phyloP scores from a whole-genome alignment of 2,329 filamentous ascomycete species.

The Xylariaceae sp. region DNA sequence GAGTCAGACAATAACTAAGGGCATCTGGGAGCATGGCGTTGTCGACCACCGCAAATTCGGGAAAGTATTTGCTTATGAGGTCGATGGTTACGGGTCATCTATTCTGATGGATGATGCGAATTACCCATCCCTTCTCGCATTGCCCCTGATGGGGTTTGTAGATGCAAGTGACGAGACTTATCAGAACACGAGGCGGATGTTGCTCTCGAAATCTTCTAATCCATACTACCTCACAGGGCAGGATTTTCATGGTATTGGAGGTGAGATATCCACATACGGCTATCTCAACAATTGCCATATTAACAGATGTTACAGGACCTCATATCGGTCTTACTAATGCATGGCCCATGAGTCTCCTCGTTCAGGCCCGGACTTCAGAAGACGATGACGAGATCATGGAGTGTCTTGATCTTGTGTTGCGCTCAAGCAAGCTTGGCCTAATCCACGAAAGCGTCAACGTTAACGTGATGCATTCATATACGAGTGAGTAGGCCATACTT shows the following conservation, averaged over 20 bases:
- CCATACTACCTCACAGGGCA: slow-evolving; percentile 84
- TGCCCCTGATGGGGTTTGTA: slow-evolving; percentile 81
- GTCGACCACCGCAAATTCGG: slow-evolving; percentile 77
- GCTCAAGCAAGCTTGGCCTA: slow-evolving; percentile 76
- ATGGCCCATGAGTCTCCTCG: slow-evolving; percentile 94
- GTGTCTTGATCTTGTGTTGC: slow-evolving; percentile 75
- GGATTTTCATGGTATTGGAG: slow-evolving; percentile 87
- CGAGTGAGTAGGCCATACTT: slow-evolving; percentile 58
- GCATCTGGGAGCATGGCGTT: slow-evolving; percentile 84
- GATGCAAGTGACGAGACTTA: slow-evolving; percentile 71
- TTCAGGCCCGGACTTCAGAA: slow-evolving; percentile 88
- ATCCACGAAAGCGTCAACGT: slow-evolving; percentile 94
- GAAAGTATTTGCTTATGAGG: slow-evolving; percentile 83
- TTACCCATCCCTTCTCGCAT: slow-evolving; percentile 77
- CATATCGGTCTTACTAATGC: slow-evolving; percentile 86
- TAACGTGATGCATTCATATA: slow-evolving; percentile 69
- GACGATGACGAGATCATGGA: slow-evolving; percentile 81
- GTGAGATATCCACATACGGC: slow-evolving; percentile 50
- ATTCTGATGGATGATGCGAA: slow-evolving; percentile 93
- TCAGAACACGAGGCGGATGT: slow-evolving; percentile 81
- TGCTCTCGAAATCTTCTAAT: slow-evolving; percentile 77
- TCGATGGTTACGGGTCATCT: slow-evolving; percentile 82
- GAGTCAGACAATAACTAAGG: slow-evolving; percentile 70
- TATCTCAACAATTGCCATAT: slow-evolving; percentile 12
- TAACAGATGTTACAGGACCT: slow-evolving; percentile 49